phyloP scores from a whole-genome alignment of 2,329 filamentous ascomycete species.

The Colletotrichum spaethianum region DNA sequence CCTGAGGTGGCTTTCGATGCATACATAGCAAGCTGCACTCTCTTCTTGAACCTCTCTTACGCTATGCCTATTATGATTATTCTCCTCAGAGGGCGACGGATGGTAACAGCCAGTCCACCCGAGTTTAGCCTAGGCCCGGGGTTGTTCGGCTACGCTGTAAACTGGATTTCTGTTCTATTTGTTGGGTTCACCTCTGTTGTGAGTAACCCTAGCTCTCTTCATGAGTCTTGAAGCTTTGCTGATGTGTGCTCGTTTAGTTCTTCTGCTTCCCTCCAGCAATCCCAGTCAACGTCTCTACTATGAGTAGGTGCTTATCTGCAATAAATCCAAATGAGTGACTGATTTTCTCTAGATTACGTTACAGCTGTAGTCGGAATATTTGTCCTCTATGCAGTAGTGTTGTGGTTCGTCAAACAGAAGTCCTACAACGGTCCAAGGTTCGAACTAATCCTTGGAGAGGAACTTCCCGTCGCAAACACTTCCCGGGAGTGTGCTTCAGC shows the following conservation, averaged over 20 bases:
- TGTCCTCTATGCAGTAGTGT: slow-evolving; percentile 1
- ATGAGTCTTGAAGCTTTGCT: background rate
- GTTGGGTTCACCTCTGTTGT: slow-evolving; percentile 28
- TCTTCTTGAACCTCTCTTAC: slow-evolving; percentile 63
- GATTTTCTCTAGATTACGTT: slow-evolving; percentile 18
- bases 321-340: background rate
- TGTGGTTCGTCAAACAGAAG: slow-evolving; percentile 16
- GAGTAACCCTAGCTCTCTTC: background rate
- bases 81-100: slow-evolving; percentile 52
- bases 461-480: slow-evolving; percentile 7
- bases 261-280: slow-evolving; percentile 35
- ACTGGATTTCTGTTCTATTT: slow-evolving; percentile 23
- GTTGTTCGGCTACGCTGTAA: slow-evolving; percentile 12
- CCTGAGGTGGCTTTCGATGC: slow-evolving; percentile 63
- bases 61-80: slow-evolving; percentile 57
- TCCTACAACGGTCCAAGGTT: slow-evolving; percentile 27
- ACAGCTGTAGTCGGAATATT: slow-evolving; percentile 24
- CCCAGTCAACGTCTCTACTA: slow-evolving; percentile 21
- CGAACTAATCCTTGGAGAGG: slow-evolving; percentile 27
- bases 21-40: slow-evolving; percentile 60
- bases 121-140: slow-evolving; percentile 16
- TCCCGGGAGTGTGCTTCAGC: background rate
- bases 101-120: slow-evolving; percentile 43
- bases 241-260: background rate
- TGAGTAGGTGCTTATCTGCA: slow-evolving; percentile 17